Conservation (phyloP, 371 early-diverging fungal species). For the Mucor circinelloides region DNA sequence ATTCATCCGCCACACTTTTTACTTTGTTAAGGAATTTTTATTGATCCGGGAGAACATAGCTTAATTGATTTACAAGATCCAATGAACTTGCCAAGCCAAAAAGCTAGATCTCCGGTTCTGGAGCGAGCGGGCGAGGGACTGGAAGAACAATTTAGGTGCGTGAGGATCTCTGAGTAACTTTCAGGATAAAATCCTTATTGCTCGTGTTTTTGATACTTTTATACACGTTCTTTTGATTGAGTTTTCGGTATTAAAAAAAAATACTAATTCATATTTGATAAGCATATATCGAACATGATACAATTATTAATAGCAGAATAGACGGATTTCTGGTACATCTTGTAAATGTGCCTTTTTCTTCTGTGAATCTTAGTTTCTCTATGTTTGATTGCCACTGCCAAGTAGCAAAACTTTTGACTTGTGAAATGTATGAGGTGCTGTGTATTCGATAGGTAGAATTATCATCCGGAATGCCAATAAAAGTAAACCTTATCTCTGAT, state of each 20-base stretch:
- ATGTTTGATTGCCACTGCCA: no score
- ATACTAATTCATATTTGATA: neutral
- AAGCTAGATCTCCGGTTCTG: neutral
- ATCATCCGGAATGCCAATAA: conserved; percentile 3
- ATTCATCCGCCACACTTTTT: neutral
- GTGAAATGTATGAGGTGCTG: neutral
- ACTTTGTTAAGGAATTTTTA: neutral
- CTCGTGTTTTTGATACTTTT: neutral
- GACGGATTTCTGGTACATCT: neutral
- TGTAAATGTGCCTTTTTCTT: neutral
- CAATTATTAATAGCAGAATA: neutral
- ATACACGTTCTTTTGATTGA: neutral
- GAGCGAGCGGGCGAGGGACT: neutral
- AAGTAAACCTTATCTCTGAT: neutral
- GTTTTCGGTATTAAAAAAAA: neutral
- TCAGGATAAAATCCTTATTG: neutral
- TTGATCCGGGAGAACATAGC: neutral
- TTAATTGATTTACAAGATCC: neutral
- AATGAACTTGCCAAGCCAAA: neutral
- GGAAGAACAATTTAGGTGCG: neutral
- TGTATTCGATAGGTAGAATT: conserved; percentile 14
- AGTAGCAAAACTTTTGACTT: neutral
- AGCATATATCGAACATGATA: neutral
- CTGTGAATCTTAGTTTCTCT: no score
- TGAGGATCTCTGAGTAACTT: conserved; percentile 1